Evolutionary conservation across 179 eudicot genomes (phyloP).

Genomic region (Nepenthes alata): DNA sequence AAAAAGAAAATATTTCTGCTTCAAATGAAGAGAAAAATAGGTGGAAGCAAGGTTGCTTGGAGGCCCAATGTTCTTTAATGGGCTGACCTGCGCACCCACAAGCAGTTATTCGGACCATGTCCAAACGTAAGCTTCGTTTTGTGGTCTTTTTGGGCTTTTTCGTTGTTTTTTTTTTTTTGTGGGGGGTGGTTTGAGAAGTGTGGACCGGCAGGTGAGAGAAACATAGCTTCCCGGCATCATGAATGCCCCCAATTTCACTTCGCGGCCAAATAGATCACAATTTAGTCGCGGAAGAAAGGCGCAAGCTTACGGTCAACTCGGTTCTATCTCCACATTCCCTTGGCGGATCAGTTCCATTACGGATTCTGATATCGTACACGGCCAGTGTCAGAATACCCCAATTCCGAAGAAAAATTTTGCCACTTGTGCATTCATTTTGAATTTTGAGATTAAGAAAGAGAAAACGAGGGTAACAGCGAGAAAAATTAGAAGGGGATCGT

Average conservation of each 20-base stretch:
- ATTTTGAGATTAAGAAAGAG: not conserved
- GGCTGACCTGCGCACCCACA: no score
- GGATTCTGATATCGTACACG: not conserved
- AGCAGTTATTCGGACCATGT: no score
- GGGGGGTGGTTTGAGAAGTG: not conserved
- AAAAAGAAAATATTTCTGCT: no score
- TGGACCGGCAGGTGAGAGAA: slow-evolving; percentile 4
- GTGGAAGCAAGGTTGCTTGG: no score
- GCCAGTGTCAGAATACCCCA: not conserved
- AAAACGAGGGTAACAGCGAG: not conserved
- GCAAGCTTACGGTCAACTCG: not conserved
- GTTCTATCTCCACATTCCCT: not conserved
- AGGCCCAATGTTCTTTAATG: no score
- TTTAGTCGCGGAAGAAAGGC: not conserved
- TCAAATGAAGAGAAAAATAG: no score
- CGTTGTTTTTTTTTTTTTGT: no score
- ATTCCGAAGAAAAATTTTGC: not conserved
- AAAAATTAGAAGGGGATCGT: not conserved
- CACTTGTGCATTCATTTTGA: not conserved
- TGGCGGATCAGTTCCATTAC: not conserved
- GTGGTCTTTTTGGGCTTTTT: no score
- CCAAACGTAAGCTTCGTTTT: no score
- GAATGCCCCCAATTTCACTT: not conserved
- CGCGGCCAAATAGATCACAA: not conserved
- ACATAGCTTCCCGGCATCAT: not conserved